Base-by-base conservation (phyloP, 768 basidiomycete species). In the Collybiopsis confluens region DNA sequence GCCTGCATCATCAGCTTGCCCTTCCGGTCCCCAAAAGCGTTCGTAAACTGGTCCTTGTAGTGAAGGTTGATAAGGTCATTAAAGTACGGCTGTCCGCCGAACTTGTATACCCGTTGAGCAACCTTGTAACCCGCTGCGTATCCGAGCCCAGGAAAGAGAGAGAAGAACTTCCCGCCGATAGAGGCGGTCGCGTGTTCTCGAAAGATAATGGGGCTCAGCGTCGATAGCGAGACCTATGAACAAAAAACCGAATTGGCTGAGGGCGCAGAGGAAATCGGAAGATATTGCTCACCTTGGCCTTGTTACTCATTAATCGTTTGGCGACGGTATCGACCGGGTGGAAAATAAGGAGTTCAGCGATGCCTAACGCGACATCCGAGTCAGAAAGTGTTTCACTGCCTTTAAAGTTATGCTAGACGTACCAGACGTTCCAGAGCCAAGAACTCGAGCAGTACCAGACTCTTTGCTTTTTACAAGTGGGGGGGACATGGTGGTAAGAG, bases 111-210 rank as follows among this genome's bases (percentile, higher is more conserved):
- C 48, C 94, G 83, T 71, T 98, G 94, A 0, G 92, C 72, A 64
- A 98, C 73, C 70, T 98, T 99, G 84, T 98, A 99, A 4, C 97
- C 95, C 24, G 96, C 97, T 4, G 97, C 96, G 66, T 99, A 99
- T 2, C 96, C 97, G 3, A 98, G 83, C 50, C 93, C 96, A 33
- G 96, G 96, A 76, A 99, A 99, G n/a, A 99, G 80, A 2, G 93
- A 96, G 16, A 97, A 59, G 60, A 96, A 78, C 68, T 89, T 90
- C 37, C 73, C 74, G 6, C 74, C 70, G 1, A 90, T 53, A 1
- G 90, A 72, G 2, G 91, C 86, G 0, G 78, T 66, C 7, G 95
- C 89, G 26, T 86, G 74, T 37, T 94, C 88, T 24, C 89, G 81
- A 82, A 99, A 99, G 66, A 99, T 78, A 74, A 98, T 87, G 41